These are phyloP conservation scores for Raphanus sativus DNA, from an alignment of 345 rosid species.

Conservation along the genomic window DNA sequence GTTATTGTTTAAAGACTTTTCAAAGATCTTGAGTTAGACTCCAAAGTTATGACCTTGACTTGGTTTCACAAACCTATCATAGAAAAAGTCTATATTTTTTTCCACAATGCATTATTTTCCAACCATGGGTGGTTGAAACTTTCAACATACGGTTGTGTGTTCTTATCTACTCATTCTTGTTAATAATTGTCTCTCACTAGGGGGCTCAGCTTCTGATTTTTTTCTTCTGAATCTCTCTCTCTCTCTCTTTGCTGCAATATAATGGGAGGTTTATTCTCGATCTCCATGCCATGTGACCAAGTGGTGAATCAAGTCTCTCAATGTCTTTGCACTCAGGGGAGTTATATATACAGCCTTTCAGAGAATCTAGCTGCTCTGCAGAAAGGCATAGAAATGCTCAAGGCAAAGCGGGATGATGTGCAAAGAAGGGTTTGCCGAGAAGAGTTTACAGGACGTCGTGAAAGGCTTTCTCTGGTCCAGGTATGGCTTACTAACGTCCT, in stretches of 20 bases:
- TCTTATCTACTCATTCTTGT: neutral
- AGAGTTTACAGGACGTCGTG: neutral
- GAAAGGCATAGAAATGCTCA: neutral
- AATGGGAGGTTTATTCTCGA: neutral
- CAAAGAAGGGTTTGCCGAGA: neutral
- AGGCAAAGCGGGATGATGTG: neutral
- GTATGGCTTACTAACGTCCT: neutral
- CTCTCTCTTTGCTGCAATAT: neutral
- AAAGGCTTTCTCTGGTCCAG: neutral
- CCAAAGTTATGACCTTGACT: neutral
- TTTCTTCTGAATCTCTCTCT: too few relatives aligned
- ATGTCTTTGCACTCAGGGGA: neutral
- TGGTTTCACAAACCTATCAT: slow-evolving; percentile 1
- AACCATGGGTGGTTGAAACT: neutral
- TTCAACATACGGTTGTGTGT: neutral
- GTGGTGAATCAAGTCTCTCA: neutral
- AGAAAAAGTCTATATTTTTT: neutral
- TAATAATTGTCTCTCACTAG: neutral
- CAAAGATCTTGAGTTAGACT: neutral
- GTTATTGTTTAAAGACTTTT: slow-evolving; percentile 1
- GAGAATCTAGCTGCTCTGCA: neutral
- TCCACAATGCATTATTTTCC: neutral
- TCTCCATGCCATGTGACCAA: neutral
- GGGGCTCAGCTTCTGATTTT: too few relatives aligned
- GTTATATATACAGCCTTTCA: neutral